Percentiles rank a stretch among this genome's conserved stretches.
Evolutionary conservation across 257 asterid species (phyloP).

Genomic region (Solanum arcanum): DNA sequence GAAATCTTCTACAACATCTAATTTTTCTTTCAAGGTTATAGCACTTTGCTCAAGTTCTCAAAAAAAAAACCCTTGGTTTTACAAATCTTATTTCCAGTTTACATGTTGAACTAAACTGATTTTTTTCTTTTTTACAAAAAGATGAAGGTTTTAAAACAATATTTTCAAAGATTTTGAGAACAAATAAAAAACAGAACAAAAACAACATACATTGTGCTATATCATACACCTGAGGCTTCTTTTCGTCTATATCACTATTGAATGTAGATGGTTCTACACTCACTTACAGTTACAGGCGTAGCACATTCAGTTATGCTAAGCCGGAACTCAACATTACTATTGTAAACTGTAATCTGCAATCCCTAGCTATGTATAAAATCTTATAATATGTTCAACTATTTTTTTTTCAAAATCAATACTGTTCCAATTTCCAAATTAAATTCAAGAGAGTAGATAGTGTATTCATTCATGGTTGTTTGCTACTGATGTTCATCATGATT

Average conservation of each 20-base stretch:
- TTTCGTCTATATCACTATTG: not conserved
- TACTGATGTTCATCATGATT: not conserved
- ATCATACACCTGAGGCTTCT: not conserved
- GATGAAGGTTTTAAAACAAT: not conserved
- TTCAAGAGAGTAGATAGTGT: not conserved
- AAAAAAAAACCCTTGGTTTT: not conserved
- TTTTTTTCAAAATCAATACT: not conserved
- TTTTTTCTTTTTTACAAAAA: not conserved
- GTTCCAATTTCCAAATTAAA: not conserved
- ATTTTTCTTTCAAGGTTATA: not conserved
- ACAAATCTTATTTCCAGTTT: not conserved
- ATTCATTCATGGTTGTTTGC: not conserved
- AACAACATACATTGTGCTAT: not conserved
- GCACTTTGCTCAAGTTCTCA: not conserved
- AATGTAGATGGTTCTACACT: not conserved
- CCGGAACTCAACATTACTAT: not conserved
- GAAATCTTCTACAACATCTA: not conserved
- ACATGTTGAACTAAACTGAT: not conserved
- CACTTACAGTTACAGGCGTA: not conserved
- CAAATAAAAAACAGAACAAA: not conserved
- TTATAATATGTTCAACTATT: not conserved
- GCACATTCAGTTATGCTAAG: not conserved
- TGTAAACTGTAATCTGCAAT: not conserved
- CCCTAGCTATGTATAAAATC: not conserved
- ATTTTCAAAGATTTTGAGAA: not conserved